phyloP scores from a whole-genome alignment of 371 early-diverging fungal species.

The Apophysomyces sp. region DNA sequence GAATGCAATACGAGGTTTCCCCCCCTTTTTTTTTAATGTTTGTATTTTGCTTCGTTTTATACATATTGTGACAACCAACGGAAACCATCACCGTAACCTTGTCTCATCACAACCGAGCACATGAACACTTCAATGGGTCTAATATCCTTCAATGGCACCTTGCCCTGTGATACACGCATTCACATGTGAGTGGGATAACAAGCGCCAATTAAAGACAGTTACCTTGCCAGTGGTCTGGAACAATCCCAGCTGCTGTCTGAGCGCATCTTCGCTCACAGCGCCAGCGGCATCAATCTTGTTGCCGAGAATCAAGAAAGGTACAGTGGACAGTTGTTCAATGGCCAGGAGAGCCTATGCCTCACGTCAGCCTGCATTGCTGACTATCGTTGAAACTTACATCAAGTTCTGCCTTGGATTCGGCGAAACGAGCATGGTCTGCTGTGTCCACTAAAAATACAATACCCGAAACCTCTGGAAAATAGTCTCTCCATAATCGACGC shows the following conservation, averaged over 20 bases:
- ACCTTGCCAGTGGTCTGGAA: constrained; percentile 96
- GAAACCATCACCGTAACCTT: constrained; percentile 98
- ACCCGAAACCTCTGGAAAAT: constrained; percentile 96
- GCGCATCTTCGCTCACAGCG: constrained; percentile 93
- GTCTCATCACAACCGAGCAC: constrained; percentile 97
- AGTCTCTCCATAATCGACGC: constrained; percentile 97
- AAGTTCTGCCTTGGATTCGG: constrained; percentile 92
- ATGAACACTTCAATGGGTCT: constrained; percentile 97
- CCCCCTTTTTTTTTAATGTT: background rate
- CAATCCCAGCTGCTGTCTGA: constrained; percentile 85
- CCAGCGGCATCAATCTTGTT: constrained; percentile 97
- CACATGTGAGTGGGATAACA: background rate
- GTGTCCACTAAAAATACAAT: constrained; percentile 97
- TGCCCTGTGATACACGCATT: constrained; percentile 58
- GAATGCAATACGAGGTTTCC: background rate
- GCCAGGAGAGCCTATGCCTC: constrained; percentile 76
- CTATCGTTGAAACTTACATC: constrained; percentile 61
- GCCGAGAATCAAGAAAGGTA: constrained; percentile 95
- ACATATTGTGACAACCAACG: constrained; percentile 92
- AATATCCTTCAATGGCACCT: constrained; percentile 86
- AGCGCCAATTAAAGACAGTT: background rate
- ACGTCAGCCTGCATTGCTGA: background rate
- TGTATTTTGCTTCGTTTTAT: constrained; percentile 29
- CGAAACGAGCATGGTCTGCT: constrained; percentile 83
- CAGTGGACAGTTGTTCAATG: constrained; percentile 88